phyloP scores from a whole-genome alignment of 2,329 filamentous ascomycete species.

The Tympanopsis confertula region DNA sequence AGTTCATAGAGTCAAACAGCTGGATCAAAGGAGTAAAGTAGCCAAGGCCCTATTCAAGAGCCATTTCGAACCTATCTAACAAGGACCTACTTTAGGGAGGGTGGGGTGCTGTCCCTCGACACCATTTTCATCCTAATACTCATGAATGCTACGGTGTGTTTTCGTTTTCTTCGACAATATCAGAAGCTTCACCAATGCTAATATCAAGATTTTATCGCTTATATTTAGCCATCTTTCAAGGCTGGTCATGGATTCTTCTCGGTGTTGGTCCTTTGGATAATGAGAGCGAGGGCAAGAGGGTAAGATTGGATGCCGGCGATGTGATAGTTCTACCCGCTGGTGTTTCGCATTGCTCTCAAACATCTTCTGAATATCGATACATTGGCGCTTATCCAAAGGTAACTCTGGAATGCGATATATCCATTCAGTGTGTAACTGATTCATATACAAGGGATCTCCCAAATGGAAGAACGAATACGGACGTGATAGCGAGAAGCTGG shows the following conservation, averaged over 20 bases:
- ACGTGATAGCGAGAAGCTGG: too few relatives aligned
- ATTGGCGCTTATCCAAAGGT: conserved; percentile 21
- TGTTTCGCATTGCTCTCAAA: conserved; percentile 18
- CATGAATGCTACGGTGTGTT: conserved; percentile 22
- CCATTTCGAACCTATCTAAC: background rate
- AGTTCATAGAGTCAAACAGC: conserved; percentile 15
- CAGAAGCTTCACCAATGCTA: too few relatives aligned
- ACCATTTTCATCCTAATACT: conserved; percentile 20
- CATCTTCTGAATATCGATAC: conserved; percentile 16
- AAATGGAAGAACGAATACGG: too few relatives aligned
- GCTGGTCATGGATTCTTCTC: conserved; percentile 13
- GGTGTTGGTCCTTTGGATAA: conserved; percentile 14
- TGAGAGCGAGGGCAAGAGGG: conserved; percentile 7
- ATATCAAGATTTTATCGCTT: too few relatives aligned
- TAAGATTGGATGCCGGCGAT: conserved; percentile 14
- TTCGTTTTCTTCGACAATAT: too few relatives aligned
- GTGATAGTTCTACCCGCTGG: conserved; percentile 20
- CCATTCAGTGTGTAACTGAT: too few relatives aligned
- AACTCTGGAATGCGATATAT: too few relatives aligned
- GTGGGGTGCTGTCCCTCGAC: conserved; percentile 12
- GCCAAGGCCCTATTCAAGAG: background rate
- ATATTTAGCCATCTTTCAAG: conserved; percentile 14
- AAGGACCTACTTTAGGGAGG: conserved; percentile 9
- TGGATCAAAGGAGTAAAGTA: conserved; percentile 15
- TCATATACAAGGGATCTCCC: too few relatives aligned